phyloP scores from a whole-genome alignment of 2,329 filamentous ascomycete species.

The Apiospora phragmitis region DNA sequence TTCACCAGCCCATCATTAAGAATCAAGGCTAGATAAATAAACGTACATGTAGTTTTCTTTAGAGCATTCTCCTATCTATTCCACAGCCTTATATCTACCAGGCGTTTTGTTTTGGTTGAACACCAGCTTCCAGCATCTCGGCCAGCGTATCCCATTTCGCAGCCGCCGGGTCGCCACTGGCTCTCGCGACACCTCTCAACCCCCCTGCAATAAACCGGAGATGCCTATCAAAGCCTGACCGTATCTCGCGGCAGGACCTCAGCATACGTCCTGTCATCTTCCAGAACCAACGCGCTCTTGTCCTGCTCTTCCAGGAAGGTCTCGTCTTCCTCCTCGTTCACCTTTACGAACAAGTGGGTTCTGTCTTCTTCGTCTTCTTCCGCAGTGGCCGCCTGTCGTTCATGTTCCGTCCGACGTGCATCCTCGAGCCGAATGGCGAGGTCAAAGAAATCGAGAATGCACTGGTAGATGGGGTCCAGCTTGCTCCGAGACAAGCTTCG shows the following conservation, averaged over 20 bases:
- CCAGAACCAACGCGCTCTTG: conserved; percentile 27
- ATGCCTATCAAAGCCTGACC: conserved; percentile 63
- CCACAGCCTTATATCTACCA: neutral
- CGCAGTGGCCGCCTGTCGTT: conserved; percentile 38
- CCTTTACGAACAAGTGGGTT: conserved; percentile 22
- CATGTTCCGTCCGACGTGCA: conserved; percentile 44
- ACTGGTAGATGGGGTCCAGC: conserved; percentile 69
- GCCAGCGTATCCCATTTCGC: conserved; percentile 78
- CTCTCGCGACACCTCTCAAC: conserved; percentile 72
- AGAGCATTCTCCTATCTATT: too few relatives aligned
- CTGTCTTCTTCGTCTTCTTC: neutral
- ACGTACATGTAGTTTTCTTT: too few relatives aligned
- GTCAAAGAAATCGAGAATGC: conserved; percentile 75
- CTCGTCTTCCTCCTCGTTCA: conserved; percentile 33
- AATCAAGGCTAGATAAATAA: too few relatives aligned
- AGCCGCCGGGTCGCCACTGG: conserved; percentile 60
- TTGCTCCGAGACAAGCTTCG: conserved; percentile 70
- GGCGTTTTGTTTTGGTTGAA: conserved; percentile 15
- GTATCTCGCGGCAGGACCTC: conserved; percentile 57
- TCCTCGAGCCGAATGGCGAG: conserved; percentile 70
- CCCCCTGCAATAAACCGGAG: conserved; percentile 72
- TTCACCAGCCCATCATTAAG: too few relatives aligned
- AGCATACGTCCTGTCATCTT: conserved; percentile 46
- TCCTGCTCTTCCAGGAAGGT: conserved; percentile 32
- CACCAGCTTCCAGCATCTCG: conserved; percentile 68